Conservation (phyloP, 805 yeast species). For the Lipomyces orientalis region DNA sequence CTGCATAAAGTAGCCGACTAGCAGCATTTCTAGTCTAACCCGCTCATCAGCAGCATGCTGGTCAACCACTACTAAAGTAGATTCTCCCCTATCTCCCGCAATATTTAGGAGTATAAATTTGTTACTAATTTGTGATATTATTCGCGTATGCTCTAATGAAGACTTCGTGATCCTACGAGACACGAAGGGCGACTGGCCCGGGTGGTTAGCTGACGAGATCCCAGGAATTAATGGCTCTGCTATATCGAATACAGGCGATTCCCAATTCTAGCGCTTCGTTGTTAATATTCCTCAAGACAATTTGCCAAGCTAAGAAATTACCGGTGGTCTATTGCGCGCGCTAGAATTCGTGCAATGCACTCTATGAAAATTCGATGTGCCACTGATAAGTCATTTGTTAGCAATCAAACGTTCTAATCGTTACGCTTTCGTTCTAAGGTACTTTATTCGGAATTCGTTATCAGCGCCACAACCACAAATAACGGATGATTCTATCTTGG, state of each 20-base stretch:
- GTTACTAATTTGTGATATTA: constrained; percentile 58
- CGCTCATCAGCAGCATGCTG: constrained; percentile 91
- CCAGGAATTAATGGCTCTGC: constrained; percentile 18
- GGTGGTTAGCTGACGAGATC: background rate
- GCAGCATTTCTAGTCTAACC: constrained; percentile 59
- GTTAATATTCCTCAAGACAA: background rate
- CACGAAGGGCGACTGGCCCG: background rate
- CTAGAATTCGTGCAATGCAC: background rate
- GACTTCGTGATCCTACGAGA: constrained; percentile 10
- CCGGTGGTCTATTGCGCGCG: background rate
- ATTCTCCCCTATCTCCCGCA: constrained; percentile 6
- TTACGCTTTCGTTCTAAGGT: background rate
- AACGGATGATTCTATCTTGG: background rate
- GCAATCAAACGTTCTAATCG: background rate
- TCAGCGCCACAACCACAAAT: background rate
- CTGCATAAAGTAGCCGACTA: constrained; percentile 47
- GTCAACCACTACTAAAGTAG: constrained; percentile 58
- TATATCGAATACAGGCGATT: constrained; percentile 10
- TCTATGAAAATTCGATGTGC: background rate
- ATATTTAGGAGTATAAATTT: constrained; percentile 63
- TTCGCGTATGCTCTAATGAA: constrained; percentile 18
- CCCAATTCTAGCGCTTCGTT: constrained; percentile 11
- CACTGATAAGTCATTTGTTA: background rate
- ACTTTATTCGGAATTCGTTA: background rate
- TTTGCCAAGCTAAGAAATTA: background rate